Evolutionary conservation across 352 stramenopile species (phyloP), one percentile per base, ranked within the genome.

Genomic region (Pythium rhizo-oryzae): DNA sequence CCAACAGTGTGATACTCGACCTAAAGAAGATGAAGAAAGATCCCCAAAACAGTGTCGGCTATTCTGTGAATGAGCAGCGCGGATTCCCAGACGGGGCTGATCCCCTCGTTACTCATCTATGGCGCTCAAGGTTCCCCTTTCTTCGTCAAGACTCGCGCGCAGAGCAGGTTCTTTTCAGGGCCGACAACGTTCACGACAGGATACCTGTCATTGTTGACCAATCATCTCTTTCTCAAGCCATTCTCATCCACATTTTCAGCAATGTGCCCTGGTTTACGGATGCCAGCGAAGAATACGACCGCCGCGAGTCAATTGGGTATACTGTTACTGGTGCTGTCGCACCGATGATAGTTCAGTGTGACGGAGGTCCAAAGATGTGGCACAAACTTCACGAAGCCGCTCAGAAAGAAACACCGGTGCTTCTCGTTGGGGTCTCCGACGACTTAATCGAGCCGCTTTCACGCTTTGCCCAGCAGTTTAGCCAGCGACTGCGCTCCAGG

Each of bases 221-320:
- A 0, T 72, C 60, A 0, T 81, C 79, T 0, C 43, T 87, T 16
- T 46, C 85, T 0, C 82, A 89, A 69, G 69, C 73, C 11, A 76
- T 82, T 33, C 70, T 91, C 8, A 66, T 88, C 5, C 72, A 84
- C 19, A 66, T 79, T 2, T 89, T 91, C 65, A 87, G 67, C 1
- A 79, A 75, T 0, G 51, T 80, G 16, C 66, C 75, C 5, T 54
- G 83, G 12, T 81, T 82, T 57, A 28, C 33, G 8, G 61, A 69
- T n/a, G 55, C 18, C 4, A 63, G 58, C 49, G 67, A 70, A 21
- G 62, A 74, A 24, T 50, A 58, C 47, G 66, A 72, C 8, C 66
- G 59, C 16, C 66, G 53, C 4, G 66, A 72, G 7, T 16, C 37
- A 1, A 25, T 65, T 0, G 63, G 62, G 30, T 62, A 60, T n/a